These are phyloP conservation scores for Erodium moschatum DNA, from an alignment of 441 rosid species.

Conservation along the genomic window DNA sequence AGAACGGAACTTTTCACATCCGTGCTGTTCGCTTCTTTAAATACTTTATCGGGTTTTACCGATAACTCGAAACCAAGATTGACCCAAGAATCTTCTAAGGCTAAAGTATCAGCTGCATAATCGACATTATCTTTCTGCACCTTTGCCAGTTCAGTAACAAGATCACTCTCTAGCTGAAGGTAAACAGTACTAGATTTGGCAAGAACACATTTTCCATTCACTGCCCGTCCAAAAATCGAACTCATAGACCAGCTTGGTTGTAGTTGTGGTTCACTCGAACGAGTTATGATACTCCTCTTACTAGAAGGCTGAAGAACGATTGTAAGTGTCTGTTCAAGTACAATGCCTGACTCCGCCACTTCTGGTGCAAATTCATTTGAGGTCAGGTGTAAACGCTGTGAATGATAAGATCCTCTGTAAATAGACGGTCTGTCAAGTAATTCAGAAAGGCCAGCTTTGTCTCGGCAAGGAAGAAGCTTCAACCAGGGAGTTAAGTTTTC, in stretches of 20 bases:
- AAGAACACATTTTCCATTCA: conserved; percentile 57
- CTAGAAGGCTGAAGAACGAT: conserved; percentile 60
- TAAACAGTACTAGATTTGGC: conserved; percentile 62
- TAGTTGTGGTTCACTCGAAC: conserved; percentile 26
- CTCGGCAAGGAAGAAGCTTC: conserved; percentile 94
- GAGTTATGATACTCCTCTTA: conserved; percentile 18
- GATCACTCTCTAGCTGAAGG: conserved; percentile 58
- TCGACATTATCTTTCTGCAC: conserved; percentile 27
- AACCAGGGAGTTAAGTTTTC: conserved; percentile 98
- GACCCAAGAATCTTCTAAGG: conserved; percentile 26
- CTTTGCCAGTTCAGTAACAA: conserved; percentile 33
- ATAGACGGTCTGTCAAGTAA: conserved; percentile 84
- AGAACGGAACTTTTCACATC: conserved; percentile 24
- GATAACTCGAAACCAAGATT: conserved; percentile 48
- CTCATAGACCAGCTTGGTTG: conserved; percentile 82
- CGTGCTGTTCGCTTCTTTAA: conserved; percentile 38
- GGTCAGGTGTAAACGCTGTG: conserved; percentile 64
- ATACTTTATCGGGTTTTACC: conserved; percentile 49
- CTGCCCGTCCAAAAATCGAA: conserved; percentile 71
- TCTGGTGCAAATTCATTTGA: conserved; percentile 27
- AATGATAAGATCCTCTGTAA: conserved; percentile 81
- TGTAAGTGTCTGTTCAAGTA: conserved; percentile 76
- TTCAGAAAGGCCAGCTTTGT: conserved; percentile 71
- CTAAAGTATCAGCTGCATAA: conserved; percentile 16
- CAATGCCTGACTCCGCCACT: conserved; percentile 37